A percentile compares a stretch with the other conserved stretches of the same genome.
These are phyloP conservation scores for Chaetomium olivaceum DNA, from an alignment of 2,329 filamentous ascomycete genomes.

Conservation along the genomic window DNA sequence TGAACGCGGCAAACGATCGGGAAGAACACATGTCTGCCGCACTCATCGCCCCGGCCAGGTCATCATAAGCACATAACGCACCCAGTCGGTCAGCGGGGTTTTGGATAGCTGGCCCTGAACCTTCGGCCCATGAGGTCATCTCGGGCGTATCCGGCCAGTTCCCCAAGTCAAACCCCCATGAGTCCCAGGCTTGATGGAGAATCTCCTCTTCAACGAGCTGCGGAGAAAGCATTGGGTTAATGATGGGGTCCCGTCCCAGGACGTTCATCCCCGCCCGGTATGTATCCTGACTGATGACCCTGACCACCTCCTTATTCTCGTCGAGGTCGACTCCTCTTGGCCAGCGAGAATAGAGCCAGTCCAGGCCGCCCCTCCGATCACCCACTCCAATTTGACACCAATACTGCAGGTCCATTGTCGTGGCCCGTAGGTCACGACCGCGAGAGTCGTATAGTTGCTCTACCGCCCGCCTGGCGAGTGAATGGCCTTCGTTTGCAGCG, in stretches of 20 bases:
- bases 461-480: conserved; percentile 67
- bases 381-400: conserved; percentile 98
- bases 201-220: conserved; percentile 60
- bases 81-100: conserved; percentile 33
- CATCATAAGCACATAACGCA: conserved; percentile 53
- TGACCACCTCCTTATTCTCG: conserved; percentile 64
- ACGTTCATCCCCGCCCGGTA: conserved; percentile 78
- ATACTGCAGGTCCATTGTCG: conserved; percentile 82
- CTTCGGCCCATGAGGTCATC: conserved; percentile 43
- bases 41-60: conserved; percentile 62
- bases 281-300: conserved; percentile 79
- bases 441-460: conserved; percentile 69
- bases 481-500: conserved; percentile 86
- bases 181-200: conserved; percentile 63
- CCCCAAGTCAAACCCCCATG: conserved; percentile 66
- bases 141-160: conserved; percentile 53
- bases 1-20: conserved; percentile 46
- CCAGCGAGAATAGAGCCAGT: conserved; percentile 84
- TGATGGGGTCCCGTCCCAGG: conserved; percentile 62
- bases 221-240: conserved; percentile 38
- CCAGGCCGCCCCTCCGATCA: conserved; percentile 80
- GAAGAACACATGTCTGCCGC: conserved; percentile 62
- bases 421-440: conserved; percentile 72
- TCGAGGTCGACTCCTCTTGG: conserved; percentile 71
- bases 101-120: conserved; percentile 24